Evolutionary conservation across 179 eudicot genomes (phyloP), one percentile per base, ranked within the genome.

Genomic region (Actinidia polygama): DNA sequence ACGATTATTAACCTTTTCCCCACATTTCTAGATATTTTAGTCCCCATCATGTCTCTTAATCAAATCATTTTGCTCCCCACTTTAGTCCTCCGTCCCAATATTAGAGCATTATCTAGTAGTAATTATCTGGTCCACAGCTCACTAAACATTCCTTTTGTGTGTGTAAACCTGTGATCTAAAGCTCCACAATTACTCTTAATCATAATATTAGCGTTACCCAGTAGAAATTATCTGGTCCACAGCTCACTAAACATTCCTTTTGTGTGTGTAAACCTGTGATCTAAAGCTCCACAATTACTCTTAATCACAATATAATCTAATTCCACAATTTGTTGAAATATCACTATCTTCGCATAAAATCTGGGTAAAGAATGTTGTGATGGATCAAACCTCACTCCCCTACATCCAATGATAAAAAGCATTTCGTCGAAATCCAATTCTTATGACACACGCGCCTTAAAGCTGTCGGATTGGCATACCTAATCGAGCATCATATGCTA

Each of bases 31-130:
- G 64, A 8, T 10, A 58, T n/a, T 24, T 78, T 71, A 61, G 54
- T 59, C 67, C 47, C 53, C 9, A 78, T 78, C 44, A 69, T 77
- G 84, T 59, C 62, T 19, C 84, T 82, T 77, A 21, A 75, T 21
- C 30, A 49, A 59, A 83, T 83, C 78, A 83, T 78, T n/a, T 58
- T 83, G 85, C 85, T 51, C 14, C 85, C 85, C 85, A 78, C 78
- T 30, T 49, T 47, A 23, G 6, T 11, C 15, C 12, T 10, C 15
- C 67, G 54, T 11, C 26, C 36, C 75, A 54, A 40, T 14, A 24
- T 54, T 4, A 30, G 7, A 30, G 7, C 47, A 16, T 54, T 30
- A 30, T 36, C 63, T 75, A 10, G 3, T 30, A 30, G 36, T 1
- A 14, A 14, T 51, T 24, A 14, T 74, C 23, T 23, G 7, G 24